phyloP scores from a whole-genome alignment of 768 basidiomycete genomes.

The Grammothele lineata region DNA sequence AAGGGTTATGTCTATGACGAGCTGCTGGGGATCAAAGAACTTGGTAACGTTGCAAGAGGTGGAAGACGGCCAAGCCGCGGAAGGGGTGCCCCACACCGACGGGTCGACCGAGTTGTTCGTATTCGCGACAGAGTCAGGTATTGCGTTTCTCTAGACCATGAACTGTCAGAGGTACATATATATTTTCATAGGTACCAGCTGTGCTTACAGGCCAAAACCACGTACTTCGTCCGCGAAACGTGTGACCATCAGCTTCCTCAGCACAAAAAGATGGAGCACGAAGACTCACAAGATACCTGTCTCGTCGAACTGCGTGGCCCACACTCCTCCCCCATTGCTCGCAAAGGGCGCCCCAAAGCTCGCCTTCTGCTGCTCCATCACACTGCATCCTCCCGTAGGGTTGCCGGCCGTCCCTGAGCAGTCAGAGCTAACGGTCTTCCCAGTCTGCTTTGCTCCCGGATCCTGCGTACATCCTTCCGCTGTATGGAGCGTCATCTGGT shows the following conservation, averaged over 20 bases:
- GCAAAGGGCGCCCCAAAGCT: constrained; percentile 40
- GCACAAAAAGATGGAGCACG: constrained; percentile 40
- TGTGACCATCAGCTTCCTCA: constrained; percentile 21
- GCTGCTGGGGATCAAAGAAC: constrained; percentile 41
- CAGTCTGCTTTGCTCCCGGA: constrained; percentile 28
- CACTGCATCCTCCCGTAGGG: constrained; percentile 14
- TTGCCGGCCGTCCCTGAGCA: constrained; percentile 25
- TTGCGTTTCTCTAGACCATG: constrained; percentile 29
- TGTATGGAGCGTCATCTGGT: constrained; percentile 58
- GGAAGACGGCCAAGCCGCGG: constrained; percentile 35
- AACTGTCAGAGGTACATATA: too few species aligned
- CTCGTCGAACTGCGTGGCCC: constrained; percentile 63
- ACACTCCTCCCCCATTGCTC: constrained; percentile 53
- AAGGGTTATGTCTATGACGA: constrained; percentile 37
- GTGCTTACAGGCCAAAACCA: constrained; percentile 45
- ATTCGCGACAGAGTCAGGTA: constrained; percentile 33
- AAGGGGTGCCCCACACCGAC: constrained; percentile 42
- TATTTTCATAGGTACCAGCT: too few species aligned
- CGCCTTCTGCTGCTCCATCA: constrained; percentile 29
- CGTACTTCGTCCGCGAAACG: constrained; percentile 27
- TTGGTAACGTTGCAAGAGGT: constrained; percentile 36
- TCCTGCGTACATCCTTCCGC: constrained; percentile 30
- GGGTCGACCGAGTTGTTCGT: constrained; percentile 33
- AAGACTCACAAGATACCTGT: constrained; percentile 41
- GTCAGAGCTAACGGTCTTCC: constrained; percentile 25